Base-by-base conservation (phyloP, 2,329 filamentous ascomycete genomes). In the Pestalotiopsis sp. region DNA sequence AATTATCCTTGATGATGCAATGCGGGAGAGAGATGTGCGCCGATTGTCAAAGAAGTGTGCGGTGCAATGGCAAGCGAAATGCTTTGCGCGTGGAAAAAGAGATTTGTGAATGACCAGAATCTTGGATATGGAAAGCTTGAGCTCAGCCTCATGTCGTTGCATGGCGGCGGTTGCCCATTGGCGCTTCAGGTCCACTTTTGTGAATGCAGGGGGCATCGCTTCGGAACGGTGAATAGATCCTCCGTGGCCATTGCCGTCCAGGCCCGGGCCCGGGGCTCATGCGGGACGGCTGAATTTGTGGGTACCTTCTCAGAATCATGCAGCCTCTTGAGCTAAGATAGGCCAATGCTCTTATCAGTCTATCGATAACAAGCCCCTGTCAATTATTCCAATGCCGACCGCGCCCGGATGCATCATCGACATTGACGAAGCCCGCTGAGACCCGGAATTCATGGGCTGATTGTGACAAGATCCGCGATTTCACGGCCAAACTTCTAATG, bases 81-180 rank as follows among this genome's bases (percentile, higher is more conserved):
- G 56, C 22, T 9, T 13, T 58, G 56, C 17, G 44, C 17, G 59
- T 35, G 59, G 3, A 62, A 38, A 62, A 35, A 62, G 35, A 40
- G 26, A 22, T 17, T 22, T 35, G 35, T 7, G n/a, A 22, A 62
- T n/a, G 26, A 17, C 35, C 24, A 17, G 20, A 62, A 20, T 62
- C 59, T 62, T 38, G 59, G 35, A 62, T 62, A 22, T 62, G 59
- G 24, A 20, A 40, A 40, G 14, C 44, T 52, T 38, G 4, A 61
- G 17, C 63, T 55, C 63, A 65, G 63, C 63, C 63, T 65, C 52
- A 55, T 65, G 24, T 65, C 40, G 52, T 56, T 35, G 63, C 26
- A 35, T 35, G 38, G 30, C 58, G 24, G 17, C 35, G n/a, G 30
- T 39, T 61, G 26, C 44, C 58, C 58, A 61, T 61, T 61, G 58